Percentiles rank a stretch among this genome's conserved stretches.
These are phyloP conservation scores for Glonium stellatum DNA, from an alignment of 495 filamentous ascomycete species.

Conservation along the genomic window DNA sequence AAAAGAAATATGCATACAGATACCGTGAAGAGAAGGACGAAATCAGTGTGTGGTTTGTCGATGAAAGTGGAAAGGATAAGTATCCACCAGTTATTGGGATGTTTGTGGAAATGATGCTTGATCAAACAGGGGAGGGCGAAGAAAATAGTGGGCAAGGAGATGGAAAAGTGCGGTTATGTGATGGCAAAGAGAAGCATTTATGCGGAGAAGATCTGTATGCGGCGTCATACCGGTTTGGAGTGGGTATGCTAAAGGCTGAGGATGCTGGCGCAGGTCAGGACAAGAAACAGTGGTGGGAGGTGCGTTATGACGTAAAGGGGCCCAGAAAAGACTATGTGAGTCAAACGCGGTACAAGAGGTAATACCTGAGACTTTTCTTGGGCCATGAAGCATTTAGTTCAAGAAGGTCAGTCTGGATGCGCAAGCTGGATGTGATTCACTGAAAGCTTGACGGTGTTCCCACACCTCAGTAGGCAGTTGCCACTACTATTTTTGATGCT, in stretches of 20 bases:
- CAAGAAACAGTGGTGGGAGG: slow-evolving; percentile 18
- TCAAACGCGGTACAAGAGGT: slow-evolving; percentile 14
- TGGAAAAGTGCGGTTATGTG: not conserved
- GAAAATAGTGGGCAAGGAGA: not conserved
- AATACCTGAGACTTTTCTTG: too few species aligned
- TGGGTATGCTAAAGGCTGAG: slow-evolving; percentile 3
- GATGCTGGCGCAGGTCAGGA: not conserved
- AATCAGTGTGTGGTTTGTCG: slow-evolving; percentile 19
- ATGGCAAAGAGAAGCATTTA: slow-evolving; percentile 13
- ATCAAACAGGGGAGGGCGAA: not conserved
- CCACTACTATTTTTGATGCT: too few species aligned
- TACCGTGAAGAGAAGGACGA: slow-evolving; percentile 1
- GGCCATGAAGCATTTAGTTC: too few species aligned
- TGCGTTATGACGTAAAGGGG: slow-evolving; percentile 24
- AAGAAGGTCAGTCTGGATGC: too few species aligned
- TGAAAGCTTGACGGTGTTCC: too few species aligned
- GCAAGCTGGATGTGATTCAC: too few species aligned
- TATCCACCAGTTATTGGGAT: not conserved
- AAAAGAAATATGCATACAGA: slow-evolving; percentile 14
- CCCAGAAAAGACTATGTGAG: slow-evolving; percentile 28
- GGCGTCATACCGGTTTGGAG: slow-evolving; percentile 22
- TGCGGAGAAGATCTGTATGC: slow-evolving; percentile 25
- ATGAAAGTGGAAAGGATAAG: not conserved
- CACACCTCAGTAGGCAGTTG: too few species aligned
- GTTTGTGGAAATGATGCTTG: slow-evolving; percentile 19